Percentiles rank a stretch among this genome's conserved stretches.
Evolutionary conservation across 805 yeast genomes (phyloP).

Genomic region (Ogataea thermomethanolica): DNA sequence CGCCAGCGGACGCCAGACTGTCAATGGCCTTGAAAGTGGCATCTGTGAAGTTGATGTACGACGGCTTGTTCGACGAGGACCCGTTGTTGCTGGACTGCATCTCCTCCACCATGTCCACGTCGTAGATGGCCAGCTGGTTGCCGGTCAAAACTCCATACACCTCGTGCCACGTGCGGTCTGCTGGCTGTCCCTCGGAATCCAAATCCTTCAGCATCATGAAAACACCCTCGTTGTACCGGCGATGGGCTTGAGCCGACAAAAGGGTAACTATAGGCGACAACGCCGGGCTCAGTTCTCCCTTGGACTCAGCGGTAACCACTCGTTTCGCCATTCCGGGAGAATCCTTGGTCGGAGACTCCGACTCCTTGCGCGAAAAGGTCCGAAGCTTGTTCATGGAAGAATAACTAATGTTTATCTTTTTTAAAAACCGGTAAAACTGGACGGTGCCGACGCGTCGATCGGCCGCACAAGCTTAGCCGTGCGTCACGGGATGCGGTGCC

Average conservation of each 20-base stretch:
- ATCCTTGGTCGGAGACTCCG: slow-evolving; percentile 13
- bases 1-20: slow-evolving; percentile 58
- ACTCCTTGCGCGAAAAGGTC: slow-evolving; percentile 21
- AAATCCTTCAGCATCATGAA: slow-evolving; percentile 71
- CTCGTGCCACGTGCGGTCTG: slow-evolving; percentile 83
- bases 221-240: slow-evolving; percentile 74
- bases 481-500: no score
- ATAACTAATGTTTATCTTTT: slow-evolving; percentile 1
- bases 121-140: slow-evolving; percentile 90
- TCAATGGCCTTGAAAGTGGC: slow-evolving; percentile 76
- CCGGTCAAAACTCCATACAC: slow-evolving; percentile 91
- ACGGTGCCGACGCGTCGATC: background rate
- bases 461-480: no score
- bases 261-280: slow-evolving; percentile 70
- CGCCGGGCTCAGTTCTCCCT: slow-evolving; percentile 36
- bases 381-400: slow-evolving; percentile 25
- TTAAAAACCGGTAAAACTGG: background rate
- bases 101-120: slow-evolving; percentile 61
- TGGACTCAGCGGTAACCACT: slow-evolving; percentile 27
- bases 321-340: slow-evolving; percentile 15
- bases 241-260: slow-evolving; percentile 67
- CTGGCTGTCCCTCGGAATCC: slow-evolving; percentile 82
- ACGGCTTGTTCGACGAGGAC: slow-evolving; percentile 44
- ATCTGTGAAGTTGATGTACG: slow-evolving; percentile 87
- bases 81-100: slow-evolving; percentile 36